phyloP scores from a whole-genome alignment of 2,329 filamentous ascomycete genomes.

The Atkinsonella texensis region DNA sequence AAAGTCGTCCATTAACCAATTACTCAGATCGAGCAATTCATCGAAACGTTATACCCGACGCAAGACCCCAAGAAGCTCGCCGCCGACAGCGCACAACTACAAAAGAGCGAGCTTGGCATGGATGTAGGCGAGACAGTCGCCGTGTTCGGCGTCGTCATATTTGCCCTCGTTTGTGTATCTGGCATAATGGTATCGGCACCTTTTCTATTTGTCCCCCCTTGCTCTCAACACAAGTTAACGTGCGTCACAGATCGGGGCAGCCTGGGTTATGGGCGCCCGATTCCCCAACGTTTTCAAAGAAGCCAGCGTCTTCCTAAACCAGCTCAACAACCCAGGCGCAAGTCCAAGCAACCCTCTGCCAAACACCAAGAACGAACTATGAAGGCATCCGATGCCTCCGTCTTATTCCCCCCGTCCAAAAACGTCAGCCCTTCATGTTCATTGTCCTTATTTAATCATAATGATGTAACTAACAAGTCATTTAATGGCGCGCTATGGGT shows the following conservation, averaged over 20 bases:
- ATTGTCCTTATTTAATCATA: neutral
- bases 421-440: neutral
- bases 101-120: slow-evolving; percentile 31
- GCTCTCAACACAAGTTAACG: neutral
- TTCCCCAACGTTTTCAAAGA: slow-evolving; percentile 46
- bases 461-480: neutral
- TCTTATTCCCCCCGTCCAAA: neutral
- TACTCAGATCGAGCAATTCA: slow-evolving; percentile 78
- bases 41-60: slow-evolving; percentile 81
- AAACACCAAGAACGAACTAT: slow-evolving; percentile 25
- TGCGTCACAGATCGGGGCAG: slow-evolving; percentile 52
- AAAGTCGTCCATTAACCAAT: neutral
- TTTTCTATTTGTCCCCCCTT: neutral
- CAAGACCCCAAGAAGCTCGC: slow-evolving; percentile 57
- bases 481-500: neutral
- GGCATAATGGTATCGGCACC: slow-evolving; percentile 61
- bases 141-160: slow-evolving; percentile 54
- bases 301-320: slow-evolving; percentile 10
- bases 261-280: slow-evolving; percentile 69
- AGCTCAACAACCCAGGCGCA: slow-evolving; percentile 10
- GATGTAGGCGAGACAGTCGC: slow-evolving; percentile 50
- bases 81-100: slow-evolving; percentile 24
- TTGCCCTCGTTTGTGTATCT: slow-evolving; percentile 60
- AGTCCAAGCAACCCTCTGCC: slow-evolving; percentile 12
- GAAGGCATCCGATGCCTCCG: slow-evolving; percentile 5